Evolutionary conservation across 495 filamentous ascomycete species (phyloP), one percentile per base, ranked within the genome.

Genomic region (Xylaria bambusicola): DNA sequence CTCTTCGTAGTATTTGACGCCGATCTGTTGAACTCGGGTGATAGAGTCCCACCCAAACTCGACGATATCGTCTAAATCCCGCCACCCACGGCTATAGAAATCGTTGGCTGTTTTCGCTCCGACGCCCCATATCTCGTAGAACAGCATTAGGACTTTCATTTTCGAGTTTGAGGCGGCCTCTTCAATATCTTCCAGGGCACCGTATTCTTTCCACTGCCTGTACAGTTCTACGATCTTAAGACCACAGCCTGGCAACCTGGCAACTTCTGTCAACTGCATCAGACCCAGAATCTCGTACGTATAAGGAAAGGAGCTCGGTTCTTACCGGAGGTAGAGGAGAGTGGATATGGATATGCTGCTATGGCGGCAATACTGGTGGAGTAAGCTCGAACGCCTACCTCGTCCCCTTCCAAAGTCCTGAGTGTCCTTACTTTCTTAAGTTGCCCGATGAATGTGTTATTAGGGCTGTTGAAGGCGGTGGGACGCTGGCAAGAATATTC

Each of bases 1-100:
- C 53, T 98, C 94, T 45, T 95, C 90, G 69, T 93, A 96, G 70
- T 86, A 97, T 68, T 98, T 98, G n/a, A 98, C 71, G 0, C 94
- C 94, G 46, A 98, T 96, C 68, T 98, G 92, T 70, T 96, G 93
- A 1, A 89, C 88, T 15, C 92, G 82, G 0, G 79, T 86, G 0
- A 98, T 78, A 0, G 62, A 73, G 36, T 78, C 65, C 95, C 95
- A 98, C 23, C 89, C 92, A 62, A 86, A 77, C 64, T 95, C 88
- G 56, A 97, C 77, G 6, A 98, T 77, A 65, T 98, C 93, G 66
- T 97, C 92, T 8, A 78, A 57, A 60, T 79, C 75, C 27, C 78
- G 69, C 89, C 90, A 97, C 29, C 88, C 85, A 45, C 84, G 83
- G 69, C 87, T 91, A 75, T 91, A 94, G 66, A 97, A 97, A 9